Percentiles rank a stretch among this genome's conserved stretches.
Conservation (phyloP, 306 rosid genomes). For the Rosa rugosa region DNA sequence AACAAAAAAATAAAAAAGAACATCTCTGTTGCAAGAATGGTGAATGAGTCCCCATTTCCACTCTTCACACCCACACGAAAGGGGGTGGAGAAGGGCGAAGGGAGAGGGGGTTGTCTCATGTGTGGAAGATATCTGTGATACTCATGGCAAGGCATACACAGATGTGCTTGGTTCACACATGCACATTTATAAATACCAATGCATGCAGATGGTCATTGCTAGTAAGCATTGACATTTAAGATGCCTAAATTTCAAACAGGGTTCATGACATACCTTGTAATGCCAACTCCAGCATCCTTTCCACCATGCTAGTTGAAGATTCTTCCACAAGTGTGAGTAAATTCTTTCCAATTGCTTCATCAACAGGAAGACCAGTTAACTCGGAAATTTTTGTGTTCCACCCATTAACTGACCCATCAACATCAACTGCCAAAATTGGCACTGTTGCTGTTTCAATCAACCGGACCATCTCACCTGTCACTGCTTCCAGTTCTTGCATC, state of each 20-base stretch:
- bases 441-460: constrained; percentile 93
- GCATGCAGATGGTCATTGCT: constrained; percentile 9
- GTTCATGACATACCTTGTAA: constrained; percentile 52
- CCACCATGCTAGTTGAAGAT: constrained; percentile 56
- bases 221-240: not conserved
- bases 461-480: constrained; percentile 92
- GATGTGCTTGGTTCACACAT: not conserved
- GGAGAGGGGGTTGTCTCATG: too few relatives aligned
- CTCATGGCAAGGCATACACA: constrained; percentile 9
- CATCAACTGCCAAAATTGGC: constrained; percentile 89
- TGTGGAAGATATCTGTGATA: constrained; percentile 2
- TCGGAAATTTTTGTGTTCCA: constrained; percentile 91
- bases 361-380: constrained; percentile 86
- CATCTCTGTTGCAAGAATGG: not conserved
- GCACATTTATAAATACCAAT: not conserved
- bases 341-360: constrained; percentile 76
- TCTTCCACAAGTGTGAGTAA: constrained; percentile 84
- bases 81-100: too few relatives aligned
- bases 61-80: not conserved
- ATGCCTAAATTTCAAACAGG: not conserved
- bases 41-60: constrained; percentile 6
- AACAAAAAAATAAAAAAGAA: not conserved
- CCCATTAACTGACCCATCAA: constrained; percentile 78
- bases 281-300: constrained; percentile 71
- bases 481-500: constrained; percentile 88